phyloP scores from a whole-genome alignment of 179 eudicot genomes.

The Beta corolliflora region DNA sequence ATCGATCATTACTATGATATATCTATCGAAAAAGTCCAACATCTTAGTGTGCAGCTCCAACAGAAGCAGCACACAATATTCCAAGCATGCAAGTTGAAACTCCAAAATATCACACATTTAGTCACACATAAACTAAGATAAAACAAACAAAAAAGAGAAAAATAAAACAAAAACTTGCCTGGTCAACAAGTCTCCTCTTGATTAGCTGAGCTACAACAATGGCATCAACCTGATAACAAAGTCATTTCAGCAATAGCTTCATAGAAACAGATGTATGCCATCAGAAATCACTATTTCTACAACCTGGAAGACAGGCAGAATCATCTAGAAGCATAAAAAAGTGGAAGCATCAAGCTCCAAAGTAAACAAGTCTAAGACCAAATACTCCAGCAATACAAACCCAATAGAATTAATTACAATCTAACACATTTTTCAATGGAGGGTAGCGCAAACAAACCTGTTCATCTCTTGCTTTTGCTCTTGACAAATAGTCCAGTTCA shows the following conservation, averaged over 20 bases:
- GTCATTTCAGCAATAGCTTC: slow-evolving; percentile 17
- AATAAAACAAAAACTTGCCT: slow-evolving; percentile 49
- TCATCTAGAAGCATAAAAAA: background rate
- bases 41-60: background rate
- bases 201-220: slow-evolving; percentile 65
- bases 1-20: background rate
- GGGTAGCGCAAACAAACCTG: slow-evolving; percentile 40
- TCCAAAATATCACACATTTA: background rate
- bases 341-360: slow-evolving; percentile 1
- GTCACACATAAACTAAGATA: slow-evolving; percentile 9
- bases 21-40: background rate
- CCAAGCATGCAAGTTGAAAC: slow-evolving; percentile 13
- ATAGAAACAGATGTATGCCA: background rate
- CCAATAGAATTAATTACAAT: background rate
- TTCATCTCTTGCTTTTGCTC: slow-evolving; percentile 60
- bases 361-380: background rate
- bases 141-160: slow-evolving; percentile 14
- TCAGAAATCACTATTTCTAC: background rate
- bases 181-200: slow-evolving; percentile 65
- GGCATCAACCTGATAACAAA: slow-evolving; percentile 71
- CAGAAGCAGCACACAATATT: background rate
- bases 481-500: slow-evolving; percentile 82
- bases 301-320: background rate
- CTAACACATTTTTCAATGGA: background rate
- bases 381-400: background rate